Base-by-base conservation (phyloP, 257 asterid species). In the Gentiana dahurica region DNA sequence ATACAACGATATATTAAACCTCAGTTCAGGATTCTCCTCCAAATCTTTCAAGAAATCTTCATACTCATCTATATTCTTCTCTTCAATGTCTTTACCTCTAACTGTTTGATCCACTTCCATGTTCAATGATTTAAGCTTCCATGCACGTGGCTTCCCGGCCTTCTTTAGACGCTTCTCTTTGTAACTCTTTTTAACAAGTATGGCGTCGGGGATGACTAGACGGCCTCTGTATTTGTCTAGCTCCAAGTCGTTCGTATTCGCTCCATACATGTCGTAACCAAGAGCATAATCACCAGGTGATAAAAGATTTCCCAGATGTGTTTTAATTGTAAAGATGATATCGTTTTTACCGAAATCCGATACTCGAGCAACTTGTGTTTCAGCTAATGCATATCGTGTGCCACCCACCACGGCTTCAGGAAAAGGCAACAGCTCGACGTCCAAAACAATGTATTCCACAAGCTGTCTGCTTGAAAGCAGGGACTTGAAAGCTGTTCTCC, bases 11-110 rank as follows among this genome's bases (percentile, higher is more conserved):
- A 70, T 41, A 53, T 66, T 59, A 62, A 66, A 70, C 62, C 76
- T 69, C 63, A 65, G 0, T 7, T 66, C 76, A 34, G 79, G 73
- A 64, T 69, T 66, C 68, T 74, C 76, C 68, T 74, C 79, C 59
- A 74, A 66, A 49, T 74, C 79, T 50, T 65, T 57, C 67, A 65
- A 46, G 68, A 69, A 74, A 9, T 49, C 62, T 51, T 74, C 79
- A 47, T 69, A 74, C 39, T 74, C 79, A 1, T 58, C 39, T 36
- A 55, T 46, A 70, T 44, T 34, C 57, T 69, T 62, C 48, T 66
- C 72, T 74, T 62, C 79, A 6, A 69, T 54, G 52, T 62, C 72
- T 66, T 44, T 69, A 13, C 73, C 79, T 8, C 43, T 69, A 3
- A 63, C 62, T 5, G 76, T 12, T 64, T 69, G 41, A 52, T 62